phyloP scores from a whole-genome alignment of 1,284 basidiomycete genomes.

The Tilletia caries region DNA sequence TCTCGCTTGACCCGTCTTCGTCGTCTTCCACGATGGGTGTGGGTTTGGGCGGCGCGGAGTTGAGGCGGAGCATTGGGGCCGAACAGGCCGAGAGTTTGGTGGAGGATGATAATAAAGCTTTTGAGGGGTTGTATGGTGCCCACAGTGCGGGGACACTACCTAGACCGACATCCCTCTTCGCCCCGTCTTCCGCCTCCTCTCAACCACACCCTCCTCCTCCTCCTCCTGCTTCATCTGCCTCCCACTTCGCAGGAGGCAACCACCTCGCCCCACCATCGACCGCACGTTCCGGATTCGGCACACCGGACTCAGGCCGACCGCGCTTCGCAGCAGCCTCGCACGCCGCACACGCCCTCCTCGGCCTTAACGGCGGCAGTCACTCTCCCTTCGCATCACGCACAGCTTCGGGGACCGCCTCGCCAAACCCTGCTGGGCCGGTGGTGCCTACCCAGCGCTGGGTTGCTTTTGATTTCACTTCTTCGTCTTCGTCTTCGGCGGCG shows the following conservation, averaged over 20 bases:
- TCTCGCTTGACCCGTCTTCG: not conserved
- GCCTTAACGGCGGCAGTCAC: not conserved
- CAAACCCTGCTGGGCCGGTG: not conserved
- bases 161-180: not conserved
- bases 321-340: constrained; percentile 12
- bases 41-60: constrained; percentile 65
- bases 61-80: constrained; percentile 74
- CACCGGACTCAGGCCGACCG: not conserved
- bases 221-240: not conserved
- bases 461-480: not conserved
- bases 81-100: constrained; percentile 76
- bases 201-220: not conserved
- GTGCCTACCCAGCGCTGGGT: constrained; percentile 11
- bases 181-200: not conserved
- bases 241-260: not conserved
- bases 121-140: not conserved
- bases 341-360: constrained; percentile 1
- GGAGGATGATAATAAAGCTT: constrained; percentile 53
- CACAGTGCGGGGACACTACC: not conserved
- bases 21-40: not conserved
- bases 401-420: not conserved
- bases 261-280: not conserved
- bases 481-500: not conserved
- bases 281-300: not conserved
- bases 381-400: not conserved